Conservation (phyloP, 2,329 filamentous ascomycete genomes). For the Thermoascus crustaceus region DNA sequence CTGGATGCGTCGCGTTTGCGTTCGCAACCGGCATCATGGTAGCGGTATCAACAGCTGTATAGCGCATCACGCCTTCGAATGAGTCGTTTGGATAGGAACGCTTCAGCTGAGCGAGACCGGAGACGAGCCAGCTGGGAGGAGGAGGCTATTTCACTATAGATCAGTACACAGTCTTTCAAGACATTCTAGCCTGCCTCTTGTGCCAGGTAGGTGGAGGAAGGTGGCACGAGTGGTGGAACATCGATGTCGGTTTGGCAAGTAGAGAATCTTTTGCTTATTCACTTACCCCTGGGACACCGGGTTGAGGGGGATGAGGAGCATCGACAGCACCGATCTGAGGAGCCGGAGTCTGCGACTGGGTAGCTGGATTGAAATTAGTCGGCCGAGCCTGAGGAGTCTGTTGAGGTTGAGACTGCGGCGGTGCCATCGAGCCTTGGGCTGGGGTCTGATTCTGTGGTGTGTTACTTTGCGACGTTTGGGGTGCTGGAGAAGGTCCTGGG, state of each 20-base stretch:
- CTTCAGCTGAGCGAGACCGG: conserved; percentile 64
- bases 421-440: conserved; percentile 46
- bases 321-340: conserved; percentile 39
- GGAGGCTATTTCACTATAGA: conserved; percentile 53
- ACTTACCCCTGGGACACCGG: conserved; percentile 38
- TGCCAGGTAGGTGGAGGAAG: not conserved
- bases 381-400: conserved; percentile 19
- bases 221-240: not conserved
- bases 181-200: not conserved
- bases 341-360: conserved; percentile 20
- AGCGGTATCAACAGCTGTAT: conserved; percentile 66
- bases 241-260: conserved; percentile 6
- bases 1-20: conserved; percentile 44
- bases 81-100: conserved; percentile 66
- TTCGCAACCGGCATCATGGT: conserved; percentile 58
- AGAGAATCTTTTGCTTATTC: conserved; percentile 9
- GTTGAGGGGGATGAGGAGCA: conserved; percentile 34
- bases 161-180: conserved; percentile 5
- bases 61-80: conserved; percentile 88
- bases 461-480: conserved; percentile 38
- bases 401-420: conserved; percentile 23
- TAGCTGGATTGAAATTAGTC: conserved; percentile 13
- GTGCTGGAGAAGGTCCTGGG: conserved; percentile 37
- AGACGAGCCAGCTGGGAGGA: conserved; percentile 75
- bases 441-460: conserved; percentile 45